A percentile compares a stretch with the other conserved stretches of the same genome.
These are phyloP conservation scores for Ceratocystis harringtonii DNA, from an alignment of 2,329 filamentous ascomycete species.

Conservation along the genomic window DNA sequence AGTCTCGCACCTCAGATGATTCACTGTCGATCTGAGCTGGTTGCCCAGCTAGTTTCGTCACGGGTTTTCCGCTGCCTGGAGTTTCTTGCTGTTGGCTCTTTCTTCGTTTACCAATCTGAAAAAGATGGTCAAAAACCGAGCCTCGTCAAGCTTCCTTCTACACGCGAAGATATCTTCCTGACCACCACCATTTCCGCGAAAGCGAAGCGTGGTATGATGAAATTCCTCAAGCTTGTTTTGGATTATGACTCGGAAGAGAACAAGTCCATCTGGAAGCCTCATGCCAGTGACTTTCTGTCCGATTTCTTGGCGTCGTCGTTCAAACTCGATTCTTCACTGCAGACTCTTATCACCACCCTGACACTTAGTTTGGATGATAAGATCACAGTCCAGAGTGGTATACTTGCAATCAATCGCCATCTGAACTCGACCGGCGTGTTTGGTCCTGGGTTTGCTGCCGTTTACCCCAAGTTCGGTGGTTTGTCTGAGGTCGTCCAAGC, in stretches of 20 bases:
- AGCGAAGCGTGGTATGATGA: slow-evolving; percentile 78
- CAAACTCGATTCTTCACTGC: slow-evolving; percentile 52
- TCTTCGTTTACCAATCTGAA: slow-evolving; percentile 55
- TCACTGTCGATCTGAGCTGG: slow-evolving; percentile 63
- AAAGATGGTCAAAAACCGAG: slow-evolving; percentile 22
- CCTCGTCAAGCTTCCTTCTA: slow-evolving; percentile 65
- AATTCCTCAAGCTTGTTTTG: slow-evolving; percentile 77
- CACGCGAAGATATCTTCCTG: slow-evolving; percentile 80
- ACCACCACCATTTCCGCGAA: slow-evolving; percentile 60
- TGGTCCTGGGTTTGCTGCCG: slow-evolving; percentile 74
- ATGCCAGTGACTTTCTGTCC: slow-evolving; percentile 39
- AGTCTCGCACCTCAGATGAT: slow-evolving; percentile 76
- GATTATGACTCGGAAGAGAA: slow-evolving; percentile 49
- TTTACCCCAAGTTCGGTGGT: slow-evolving; percentile 88
- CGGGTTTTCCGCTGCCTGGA: slow-evolving; percentile 79
- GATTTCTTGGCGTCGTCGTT: slow-evolving; percentile 48
- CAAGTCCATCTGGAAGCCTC: slow-evolving; percentile 41
- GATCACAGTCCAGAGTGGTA: slow-evolving; percentile 47
- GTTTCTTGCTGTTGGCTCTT: slow-evolving; percentile 83
- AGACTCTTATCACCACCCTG: slow-evolving; percentile 48
- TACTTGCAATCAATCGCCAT: slow-evolving; percentile 63
- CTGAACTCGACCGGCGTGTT: slow-evolving; percentile 76
- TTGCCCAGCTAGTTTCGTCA: slow-evolving; percentile 74
- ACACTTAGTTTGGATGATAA: slow-evolving; percentile 56
- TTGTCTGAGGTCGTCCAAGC: slow-evolving; percentile 81